A percentile compares a stretch with the other conserved stretches of the same genome.
These are phyloP conservation scores for Parafenestella ontariensis DNA, from an alignment of 2,329 filamentous ascomycete genomes.

Conservation along the genomic window DNA sequence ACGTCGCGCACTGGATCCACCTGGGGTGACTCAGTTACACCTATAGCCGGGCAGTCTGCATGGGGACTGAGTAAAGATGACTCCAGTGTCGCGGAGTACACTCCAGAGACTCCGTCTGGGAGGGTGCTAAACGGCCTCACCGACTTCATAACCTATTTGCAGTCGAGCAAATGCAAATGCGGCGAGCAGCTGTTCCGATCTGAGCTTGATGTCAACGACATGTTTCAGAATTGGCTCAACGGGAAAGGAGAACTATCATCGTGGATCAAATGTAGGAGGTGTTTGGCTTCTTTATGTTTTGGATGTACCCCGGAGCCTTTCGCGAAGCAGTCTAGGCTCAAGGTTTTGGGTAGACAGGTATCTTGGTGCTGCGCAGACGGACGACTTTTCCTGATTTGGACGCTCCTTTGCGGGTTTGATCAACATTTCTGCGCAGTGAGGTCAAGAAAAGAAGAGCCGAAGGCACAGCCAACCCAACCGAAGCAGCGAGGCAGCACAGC, in stretches of 20 bases:
- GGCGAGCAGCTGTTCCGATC: conserved; percentile 10
- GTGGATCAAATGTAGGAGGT: conserved; percentile 23
- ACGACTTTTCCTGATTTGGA: conserved; percentile 46
- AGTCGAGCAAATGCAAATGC: conserved; percentile 20
- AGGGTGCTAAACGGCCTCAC: conserved; percentile 9
- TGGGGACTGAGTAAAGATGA: background rate
- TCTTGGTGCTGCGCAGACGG: conserved; percentile 48
- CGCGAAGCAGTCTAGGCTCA: conserved; percentile 2
- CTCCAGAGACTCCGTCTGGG: conserved; percentile 1
- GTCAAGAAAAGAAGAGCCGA: conserved; percentile 5
- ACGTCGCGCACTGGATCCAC: background rate
- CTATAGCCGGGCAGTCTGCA: background rate
- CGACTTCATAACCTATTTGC: conserved; percentile 19
- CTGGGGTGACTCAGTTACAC: background rate
- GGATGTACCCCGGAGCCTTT: conserved; percentile 17
- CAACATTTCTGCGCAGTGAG: conserved; percentile 20
- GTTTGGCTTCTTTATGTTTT: conserved; percentile 22
- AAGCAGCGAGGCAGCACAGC: conserved; percentile 1
- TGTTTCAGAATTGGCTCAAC: conserved; percentile 25
- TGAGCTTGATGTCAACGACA: conserved; percentile 10
- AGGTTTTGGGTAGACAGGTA: conserved; percentile 13
- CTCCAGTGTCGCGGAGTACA: background rate
- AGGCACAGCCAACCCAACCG: background rate
- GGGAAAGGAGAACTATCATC: conserved; percentile 13
- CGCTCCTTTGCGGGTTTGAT: conserved; percentile 49